Evolutionary conservation across 768 basidiomycete species (phyloP), one percentile per base, ranked within the genome.

Genomic region (Boletus vinaceobasis): DNA sequence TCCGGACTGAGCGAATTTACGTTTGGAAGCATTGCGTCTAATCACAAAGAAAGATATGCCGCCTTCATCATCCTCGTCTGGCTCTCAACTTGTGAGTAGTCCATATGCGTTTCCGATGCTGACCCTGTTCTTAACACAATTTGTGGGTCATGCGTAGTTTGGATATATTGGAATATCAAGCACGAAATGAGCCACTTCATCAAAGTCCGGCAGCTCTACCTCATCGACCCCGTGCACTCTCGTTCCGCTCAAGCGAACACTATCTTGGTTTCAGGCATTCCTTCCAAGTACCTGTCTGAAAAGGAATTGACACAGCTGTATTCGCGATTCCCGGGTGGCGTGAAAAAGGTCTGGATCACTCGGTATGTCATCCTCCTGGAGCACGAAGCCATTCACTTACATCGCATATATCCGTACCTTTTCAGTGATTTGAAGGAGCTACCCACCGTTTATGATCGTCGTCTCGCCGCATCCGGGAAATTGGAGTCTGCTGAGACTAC

Each of bases 341-440:
- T 95, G 8, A 86, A 85, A 66, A 83, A 84, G 59, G 84, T 99
- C 36, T 99, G 96, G 94, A 79, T 98, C 37, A 96, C 94, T 69
- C 80, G 90, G 85, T 86, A 53, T 39, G 79, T 59, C 27, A 26
- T 39, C 5, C 17, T 31, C 15, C 1, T 4, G 26, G 19, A 27
- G 0, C 15, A 8, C 37, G 5, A 17, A 27, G 4, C 21, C n/a
- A 5, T 15, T 15, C 46, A 7, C 39, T 52, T 10, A 21, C 26
- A 38, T 37, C 32, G 9, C 3, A 54, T 36, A 27, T 15, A 31
- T 51, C 2, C 1, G 5, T 43, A 29, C 23, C 40, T 53, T 43
- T 43, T 1, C 58, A 88, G 90, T 46, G 82, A 98, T 65, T 76
- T 98, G 29, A 91, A 91, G 68, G 87, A 92, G 10, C 79, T 99